A percentile compares a stretch with the other conserved stretches of the same genome.
Conservation (phyloP, 1,284 basidiomycete species). For the Omphalotus olearius region DNA sequence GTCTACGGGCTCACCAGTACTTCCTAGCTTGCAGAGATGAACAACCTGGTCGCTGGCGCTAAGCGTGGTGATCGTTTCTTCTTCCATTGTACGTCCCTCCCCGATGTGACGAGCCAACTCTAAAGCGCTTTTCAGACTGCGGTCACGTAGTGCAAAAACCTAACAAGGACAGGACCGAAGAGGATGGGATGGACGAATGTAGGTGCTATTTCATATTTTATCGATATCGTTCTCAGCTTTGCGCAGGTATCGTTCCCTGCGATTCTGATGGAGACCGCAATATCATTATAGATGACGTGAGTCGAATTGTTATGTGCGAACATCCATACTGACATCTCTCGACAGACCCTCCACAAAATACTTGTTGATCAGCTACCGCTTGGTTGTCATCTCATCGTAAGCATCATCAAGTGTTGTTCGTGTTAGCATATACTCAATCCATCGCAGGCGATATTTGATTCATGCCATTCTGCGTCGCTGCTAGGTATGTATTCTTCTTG, state of each 20-base stretch:
- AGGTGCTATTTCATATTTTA: slow-evolving; percentile 2
- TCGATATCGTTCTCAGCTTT: neutral
- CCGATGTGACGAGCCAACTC: neutral
- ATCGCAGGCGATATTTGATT: slow-evolving; percentile 40
- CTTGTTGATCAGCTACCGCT: slow-evolving; percentile 37
- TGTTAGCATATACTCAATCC: neutral
- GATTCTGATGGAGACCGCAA: slow-evolving; percentile 18
- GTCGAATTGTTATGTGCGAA: neutral
- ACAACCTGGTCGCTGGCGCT: slow-evolving; percentile 23
- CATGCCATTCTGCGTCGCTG: slow-evolving; percentile 43
- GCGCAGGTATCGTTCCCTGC: slow-evolving; percentile 17
- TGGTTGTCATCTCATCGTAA: slow-evolving; percentile 35
- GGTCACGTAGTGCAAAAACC: slow-evolving; percentile 30
- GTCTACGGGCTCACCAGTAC: neutral
- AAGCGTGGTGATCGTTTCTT: slow-evolving; percentile 32
- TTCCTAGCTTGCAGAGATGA: slow-evolving; percentile 28
- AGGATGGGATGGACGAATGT: slow-evolving; percentile 37
- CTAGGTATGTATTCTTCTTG: slow-evolving; percentile 19
- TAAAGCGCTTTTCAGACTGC: slow-evolving; percentile 22
- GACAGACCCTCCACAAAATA: slow-evolving; percentile 33
- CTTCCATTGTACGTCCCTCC: slow-evolving; percentile 27
- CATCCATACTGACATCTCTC: neutral
- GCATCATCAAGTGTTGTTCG: slow-evolving; percentile 12
- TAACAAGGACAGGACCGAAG: slow-evolving; percentile 26
- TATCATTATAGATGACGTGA: slow-evolving; percentile 34